Conservation (phyloP, 164 flowering plant genomes). For the Macadamia integrifolia region DNA sequence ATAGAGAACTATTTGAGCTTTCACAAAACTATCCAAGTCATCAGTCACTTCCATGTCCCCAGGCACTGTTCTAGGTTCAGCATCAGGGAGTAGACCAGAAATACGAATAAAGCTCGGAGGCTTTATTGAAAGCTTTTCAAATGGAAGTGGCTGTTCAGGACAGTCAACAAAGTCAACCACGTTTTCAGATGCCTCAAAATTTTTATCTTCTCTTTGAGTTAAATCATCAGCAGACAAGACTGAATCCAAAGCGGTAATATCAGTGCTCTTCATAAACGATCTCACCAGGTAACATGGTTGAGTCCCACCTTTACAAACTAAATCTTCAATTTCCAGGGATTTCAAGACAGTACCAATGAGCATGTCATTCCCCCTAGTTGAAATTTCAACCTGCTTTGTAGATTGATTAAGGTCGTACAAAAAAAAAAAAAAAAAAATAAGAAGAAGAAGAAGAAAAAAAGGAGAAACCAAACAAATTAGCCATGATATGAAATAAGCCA, state of each 20-base stretch:
- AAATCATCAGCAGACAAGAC: conserved; percentile 22
- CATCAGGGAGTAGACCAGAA: conserved; percentile 66
- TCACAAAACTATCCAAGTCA: conserved; percentile 74
- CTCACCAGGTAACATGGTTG: conserved; percentile 64
- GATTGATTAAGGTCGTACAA: not conserved
- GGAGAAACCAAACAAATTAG: not conserved
- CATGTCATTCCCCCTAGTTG: conserved; percentile 67
- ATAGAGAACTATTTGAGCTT: conserved; percentile 75
- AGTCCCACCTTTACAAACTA: conserved; percentile 36
- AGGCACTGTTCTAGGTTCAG: conserved; percentile 17
- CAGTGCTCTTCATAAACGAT: conserved; percentile 55
- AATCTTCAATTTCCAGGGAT: conserved; percentile 89
- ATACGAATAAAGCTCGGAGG: conserved; percentile 63
- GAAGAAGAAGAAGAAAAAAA: not conserved
- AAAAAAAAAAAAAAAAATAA: not conserved
- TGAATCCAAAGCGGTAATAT: conserved; percentile 9
- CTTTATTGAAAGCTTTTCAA: conserved; percentile 28
- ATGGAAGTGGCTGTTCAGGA: conserved; percentile 14
- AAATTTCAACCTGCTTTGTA: conserved; percentile 68
- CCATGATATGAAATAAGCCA: not conserved
- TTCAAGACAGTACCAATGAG: conserved; percentile 79
- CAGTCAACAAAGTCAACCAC: conserved; percentile 41
- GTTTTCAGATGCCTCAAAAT: conserved; percentile 81
- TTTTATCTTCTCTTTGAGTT: conserved; percentile 57
- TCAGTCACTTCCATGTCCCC: conserved; percentile 30